Conservation (phyloP, 257 asterid genomes). For the Vinca minor region DNA sequence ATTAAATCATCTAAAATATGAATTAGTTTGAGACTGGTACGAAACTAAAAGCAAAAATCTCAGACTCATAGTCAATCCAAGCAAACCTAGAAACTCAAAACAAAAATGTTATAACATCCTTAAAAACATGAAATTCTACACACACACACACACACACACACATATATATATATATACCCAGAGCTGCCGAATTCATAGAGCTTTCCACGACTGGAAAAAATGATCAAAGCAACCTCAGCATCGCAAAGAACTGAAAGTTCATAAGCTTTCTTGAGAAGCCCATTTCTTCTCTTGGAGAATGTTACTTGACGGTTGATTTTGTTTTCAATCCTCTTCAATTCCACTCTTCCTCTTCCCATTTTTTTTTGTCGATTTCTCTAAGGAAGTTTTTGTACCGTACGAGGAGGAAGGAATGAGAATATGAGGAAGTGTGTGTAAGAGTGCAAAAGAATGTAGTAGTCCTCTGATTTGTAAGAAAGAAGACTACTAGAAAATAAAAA, state of each 20-base stretch:
- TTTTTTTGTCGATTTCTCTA: too few species aligned
- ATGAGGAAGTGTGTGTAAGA: constrained; percentile 7
- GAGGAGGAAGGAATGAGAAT: not conserved
- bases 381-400: too few species aligned
- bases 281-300: constrained; percentile 89
- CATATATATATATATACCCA: constrained; percentile 30
- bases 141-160: not conserved
- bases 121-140: too few species aligned
- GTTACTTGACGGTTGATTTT: constrained; percentile 94
- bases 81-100: too few species aligned
- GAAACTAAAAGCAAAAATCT: too few species aligned
- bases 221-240: constrained; percentile 94
- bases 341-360: constrained; percentile 98
- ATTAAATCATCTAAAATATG: too few species aligned
- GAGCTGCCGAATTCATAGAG: constrained; percentile 82
- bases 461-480: too few species aligned
- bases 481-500: too few species aligned
- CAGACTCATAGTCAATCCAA: too few species aligned
- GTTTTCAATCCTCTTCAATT: constrained; percentile 87
- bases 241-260: constrained; percentile 94
- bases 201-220: constrained; percentile 89
- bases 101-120: too few species aligned
- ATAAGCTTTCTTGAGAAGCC: constrained; percentile 87
- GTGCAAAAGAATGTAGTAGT: not conserved
- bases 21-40: too few species aligned